phyloP scores from a whole-genome alignment of 2,329 filamentous ascomycete species.

The Penicillium sp. region DNA sequence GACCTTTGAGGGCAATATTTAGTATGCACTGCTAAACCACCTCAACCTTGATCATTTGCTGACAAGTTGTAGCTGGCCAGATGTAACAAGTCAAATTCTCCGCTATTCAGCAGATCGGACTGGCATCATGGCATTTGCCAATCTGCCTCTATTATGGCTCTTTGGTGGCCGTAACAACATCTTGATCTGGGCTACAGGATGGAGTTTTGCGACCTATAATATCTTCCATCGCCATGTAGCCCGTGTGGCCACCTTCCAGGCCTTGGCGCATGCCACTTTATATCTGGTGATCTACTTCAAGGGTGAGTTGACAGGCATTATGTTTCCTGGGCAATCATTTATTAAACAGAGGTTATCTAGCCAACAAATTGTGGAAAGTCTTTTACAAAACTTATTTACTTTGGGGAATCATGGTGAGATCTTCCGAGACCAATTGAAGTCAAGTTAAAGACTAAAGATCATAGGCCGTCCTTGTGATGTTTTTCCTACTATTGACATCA shows the following conservation, averaged over 20 bases:
- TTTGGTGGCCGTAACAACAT: constrained; percentile 68
- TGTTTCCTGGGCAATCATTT: no score
- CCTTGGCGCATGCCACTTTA: constrained; percentile 61
- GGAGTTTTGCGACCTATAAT: constrained; percentile 67
- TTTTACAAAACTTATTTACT: constrained; percentile 30
- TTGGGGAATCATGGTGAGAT: constrained; percentile 31
- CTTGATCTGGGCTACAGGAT: constrained; percentile 66
- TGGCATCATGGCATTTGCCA: constrained; percentile 63
- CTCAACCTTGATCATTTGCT: neutral
- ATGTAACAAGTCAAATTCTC: constrained; percentile 39
- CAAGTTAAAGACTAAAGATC: neutral
- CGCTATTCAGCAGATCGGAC: constrained; percentile 65
- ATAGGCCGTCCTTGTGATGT: constrained; percentile 41
- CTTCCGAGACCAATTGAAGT: neutral
- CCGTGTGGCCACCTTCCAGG: constrained; percentile 61
- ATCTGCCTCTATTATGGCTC: constrained; percentile 65
- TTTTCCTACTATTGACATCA: constrained; percentile 45
- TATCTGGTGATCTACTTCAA: constrained; percentile 50
- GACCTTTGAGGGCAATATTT: constrained; percentile 49
- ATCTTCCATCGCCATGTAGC: constrained; percentile 69
- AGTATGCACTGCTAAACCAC: constrained; percentile 34
- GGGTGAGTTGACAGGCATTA: constrained; percentile 15
- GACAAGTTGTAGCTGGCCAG: constrained; percentile 27
- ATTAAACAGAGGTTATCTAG: constrained; percentile 5
- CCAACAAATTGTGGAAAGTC: constrained; percentile 26